Base-by-base conservation (phyloP, 345 rosid species). In the Gossypium bickii region DNA sequence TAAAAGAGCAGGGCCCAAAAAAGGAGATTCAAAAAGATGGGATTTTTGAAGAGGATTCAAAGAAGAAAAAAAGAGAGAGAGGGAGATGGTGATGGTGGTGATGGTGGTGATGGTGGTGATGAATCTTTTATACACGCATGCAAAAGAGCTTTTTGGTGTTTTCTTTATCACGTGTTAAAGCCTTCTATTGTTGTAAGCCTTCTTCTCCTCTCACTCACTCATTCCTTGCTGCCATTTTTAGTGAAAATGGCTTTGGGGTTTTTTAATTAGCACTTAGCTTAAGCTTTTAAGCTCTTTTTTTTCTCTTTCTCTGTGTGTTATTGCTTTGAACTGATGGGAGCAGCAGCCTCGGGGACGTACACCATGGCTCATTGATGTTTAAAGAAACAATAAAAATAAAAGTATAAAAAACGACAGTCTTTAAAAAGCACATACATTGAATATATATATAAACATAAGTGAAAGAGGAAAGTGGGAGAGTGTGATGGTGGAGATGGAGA, bases 151-250 rank as follows among this genome's bases (percentile, higher is more conserved):
- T 89, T 89, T 89, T 83, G 83, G 86, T 82, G 94, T 77, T 85
- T 88, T 89, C 95, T 84, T 84, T 87, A 88, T 89, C 98, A 94
- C 95, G 98, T 94, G 98, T 87, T 83, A 89, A 88, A 84, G 88
- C 74, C 81, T 76, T 17, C 3, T 34, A 5, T 34, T 34, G 41
- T 34, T 57, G 72, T 67, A 79, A 78, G 68, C 43, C 77, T 11
- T 3, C 52, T 48, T 48, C 81, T 2, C 9, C 49, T 9, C 49
- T 38, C 48, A 44, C 53, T 18, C 27, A 43, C 17, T 20, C 74
- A 44, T 16, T 17, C 12, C 16, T 58, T 69, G 72, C 78, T 34
- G 41, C 41, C 41, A 34, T 34, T 78, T 77, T 72, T 61, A 25
- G 44, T 27, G 27, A 60, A 60, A 25, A 25, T 10, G 47, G 61